A percentile compares a stretch with the other conserved stretches of the same genome.
These are phyloP conservation scores for Trichophaea hybrida DNA, from an alignment of 2,329 filamentous ascomycete genomes.

Conservation along the genomic window DNA sequence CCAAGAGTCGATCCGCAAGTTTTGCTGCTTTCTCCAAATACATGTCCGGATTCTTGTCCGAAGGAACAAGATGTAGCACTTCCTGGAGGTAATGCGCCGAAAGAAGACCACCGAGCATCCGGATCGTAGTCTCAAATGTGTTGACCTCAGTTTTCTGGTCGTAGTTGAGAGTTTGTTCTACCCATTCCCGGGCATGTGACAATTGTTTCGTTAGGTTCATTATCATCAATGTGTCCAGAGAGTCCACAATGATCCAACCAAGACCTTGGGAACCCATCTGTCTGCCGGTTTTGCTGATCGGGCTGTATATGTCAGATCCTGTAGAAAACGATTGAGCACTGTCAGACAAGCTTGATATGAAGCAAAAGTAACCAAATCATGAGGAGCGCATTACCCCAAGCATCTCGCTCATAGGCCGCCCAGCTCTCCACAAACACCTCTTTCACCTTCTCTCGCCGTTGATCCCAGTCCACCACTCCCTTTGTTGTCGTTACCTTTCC, in stretches of 20 bases:
- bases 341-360: neutral
- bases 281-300: conserved; percentile 59
- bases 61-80: conserved; percentile 59
- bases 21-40: conserved; percentile 95
- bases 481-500: conserved; percentile 33
- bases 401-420: conserved; percentile 82
- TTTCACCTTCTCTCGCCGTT: conserved; percentile 64
- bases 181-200: conserved; percentile 75
- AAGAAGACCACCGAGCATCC: conserved; percentile 86
- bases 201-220: conserved; percentile 91
- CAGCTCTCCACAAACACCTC: conserved; percentile 86
- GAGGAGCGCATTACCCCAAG: conserved; percentile 54
- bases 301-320: conserved; percentile 78
- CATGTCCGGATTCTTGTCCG: conserved; percentile 64
- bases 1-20: conserved; percentile 70
- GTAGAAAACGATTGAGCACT: conserved; percentile 20
- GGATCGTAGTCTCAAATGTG: conserved; percentile 94
- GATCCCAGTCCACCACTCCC: conserved; percentile 58
- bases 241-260: conserved; percentile 96
- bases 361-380: neutral
- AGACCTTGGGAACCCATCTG: conserved; percentile 81
- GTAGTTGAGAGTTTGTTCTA: conserved; percentile 65
- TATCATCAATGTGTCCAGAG: conserved; percentile 89
- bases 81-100: conserved; percentile 92
- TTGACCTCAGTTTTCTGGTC: conserved; percentile 91